Evolutionary conservation across 345 rosid genomes (phyloP).

Genomic region (Adansonia digitata): DNA sequence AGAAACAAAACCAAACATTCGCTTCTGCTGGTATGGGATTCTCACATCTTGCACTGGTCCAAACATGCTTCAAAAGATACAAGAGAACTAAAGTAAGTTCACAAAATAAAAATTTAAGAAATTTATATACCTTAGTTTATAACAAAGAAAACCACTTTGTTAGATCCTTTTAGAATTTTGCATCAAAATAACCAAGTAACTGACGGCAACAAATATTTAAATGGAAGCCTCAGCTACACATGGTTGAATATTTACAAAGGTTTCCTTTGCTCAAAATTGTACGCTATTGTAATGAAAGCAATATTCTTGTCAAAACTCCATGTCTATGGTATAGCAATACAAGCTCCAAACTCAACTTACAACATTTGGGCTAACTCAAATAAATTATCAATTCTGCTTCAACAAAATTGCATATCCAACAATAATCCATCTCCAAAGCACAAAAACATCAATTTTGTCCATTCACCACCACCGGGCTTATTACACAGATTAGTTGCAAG

Average conservation of each 20-base stretch:
- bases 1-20: conserved; percentile 99
- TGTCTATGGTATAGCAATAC: neutral
- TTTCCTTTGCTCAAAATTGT: neutral
- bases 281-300: neutral
- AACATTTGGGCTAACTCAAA: neutral
- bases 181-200: neutral
- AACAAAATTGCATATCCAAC: neutral
- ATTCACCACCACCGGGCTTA: neutral
- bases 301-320: neutral
- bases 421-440: neutral
- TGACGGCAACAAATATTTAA: neutral
- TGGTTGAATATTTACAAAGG: neutral
- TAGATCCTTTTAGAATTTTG: neutral
- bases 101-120: neutral
- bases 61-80: conserved; percentile 47
- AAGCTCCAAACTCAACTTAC: neutral
- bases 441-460: neutral
- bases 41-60: conserved; percentile 98
- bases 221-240: neutral
- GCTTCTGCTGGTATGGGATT: conserved; percentile 96
- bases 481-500: neutral
- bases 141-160: neutral
- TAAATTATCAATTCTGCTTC: neutral
- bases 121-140: neutral
- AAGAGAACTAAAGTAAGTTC: conserved; percentile 5